Evolutionary conservation across 2,329 filamentous ascomycete genomes (phyloP), one percentile per base, ranked within the genome.

Genomic region (Calycina herbarum): DNA sequence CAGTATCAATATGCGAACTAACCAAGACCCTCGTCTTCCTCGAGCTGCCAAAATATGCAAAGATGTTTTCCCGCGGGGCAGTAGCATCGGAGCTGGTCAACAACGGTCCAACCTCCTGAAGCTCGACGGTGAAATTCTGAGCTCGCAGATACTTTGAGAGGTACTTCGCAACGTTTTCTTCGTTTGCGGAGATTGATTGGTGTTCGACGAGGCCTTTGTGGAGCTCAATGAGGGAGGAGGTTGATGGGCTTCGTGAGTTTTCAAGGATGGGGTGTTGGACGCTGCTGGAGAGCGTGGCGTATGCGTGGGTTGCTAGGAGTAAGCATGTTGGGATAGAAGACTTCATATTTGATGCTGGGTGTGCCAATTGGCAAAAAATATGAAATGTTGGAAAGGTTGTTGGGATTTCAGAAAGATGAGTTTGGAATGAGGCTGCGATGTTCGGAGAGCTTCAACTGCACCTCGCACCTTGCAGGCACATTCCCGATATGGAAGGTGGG

Each of bases 1-100:
- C 82, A 10, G 78, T 80, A 72, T 92, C 89, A 69, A 91, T 89
- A 73, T 92, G 89, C 63, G 85, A 89, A 0, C 84, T 85, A 2
- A 88, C 72, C 17, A 88, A 76, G 2, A 83, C 78, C 8, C 80
- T 77, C 0, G 85, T 83, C 58, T 83, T 77, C 64, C 81, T 77
- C 58, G 79, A 78, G 57, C 78, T 76, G 35, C 83, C 82, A 7
- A 75, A 58, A 75, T 86, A 89, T 2, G 89, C 89, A 59, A 87
- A 82, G 66, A 92, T 78, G 70, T 92, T 92, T 77, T 85, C 63
- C 8, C 74, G 70, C 1, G 66, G 58, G 2, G 29, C 27, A 58
- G 7, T 31, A 27, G 57, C 27, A 3, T 48, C 63, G 2, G 57
- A 59, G 4, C 56, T 56, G 11, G 66, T 59, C 6, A 61, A 27